These are phyloP conservation scores for Sistotremastrum suecicum DNA, from an alignment of 768 basidiomycete genomes.

Conservation along the genomic window DNA sequence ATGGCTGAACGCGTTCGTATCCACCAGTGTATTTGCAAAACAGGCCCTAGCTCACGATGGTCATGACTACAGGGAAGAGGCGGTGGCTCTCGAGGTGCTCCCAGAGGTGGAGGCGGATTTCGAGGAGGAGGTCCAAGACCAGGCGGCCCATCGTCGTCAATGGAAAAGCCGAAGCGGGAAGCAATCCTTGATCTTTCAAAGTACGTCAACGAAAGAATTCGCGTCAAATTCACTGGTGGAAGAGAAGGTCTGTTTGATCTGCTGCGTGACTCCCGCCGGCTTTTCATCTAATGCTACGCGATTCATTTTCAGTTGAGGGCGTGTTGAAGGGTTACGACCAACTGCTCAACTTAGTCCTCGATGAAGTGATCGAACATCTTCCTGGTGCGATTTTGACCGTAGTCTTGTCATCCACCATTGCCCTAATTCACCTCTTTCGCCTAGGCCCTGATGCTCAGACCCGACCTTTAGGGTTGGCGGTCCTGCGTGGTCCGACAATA, in stretches of 20 bases:
- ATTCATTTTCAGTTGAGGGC: constrained; percentile 53
- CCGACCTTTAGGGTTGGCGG: constrained; percentile 68
- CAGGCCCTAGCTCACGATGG: no score
- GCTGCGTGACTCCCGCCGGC: not conserved
- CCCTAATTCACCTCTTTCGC: constrained; percentile 1
- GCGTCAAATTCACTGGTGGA: constrained; percentile 97
- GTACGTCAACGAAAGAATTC: constrained; percentile 82
- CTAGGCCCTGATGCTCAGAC: constrained; percentile 53
- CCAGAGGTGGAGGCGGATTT: constrained; percentile 26
- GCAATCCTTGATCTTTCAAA: constrained; percentile 92
- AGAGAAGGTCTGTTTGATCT: constrained; percentile 55
- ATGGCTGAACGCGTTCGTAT: no score
- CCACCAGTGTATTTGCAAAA: no score
- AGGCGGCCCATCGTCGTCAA: constrained; percentile 30
- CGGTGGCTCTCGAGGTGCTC: constrained; percentile 34
- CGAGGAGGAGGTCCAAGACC: constrained; percentile 37
- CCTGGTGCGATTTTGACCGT: constrained; percentile 32
- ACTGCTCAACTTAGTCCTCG: constrained; percentile 89
- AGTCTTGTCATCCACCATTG: constrained; percentile 5
- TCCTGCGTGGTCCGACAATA: constrained; percentile 88
- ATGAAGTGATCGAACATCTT: constrained; percentile 81
- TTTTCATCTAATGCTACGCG: constrained; percentile 2
- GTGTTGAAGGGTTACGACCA: constrained; percentile 94
- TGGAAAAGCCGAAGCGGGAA: constrained; percentile 79
- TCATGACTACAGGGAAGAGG: constrained; percentile 17